phyloP scores from a whole-genome alignment of 352 stramenopile genomes.

The Bremia lactucae region DNA sequence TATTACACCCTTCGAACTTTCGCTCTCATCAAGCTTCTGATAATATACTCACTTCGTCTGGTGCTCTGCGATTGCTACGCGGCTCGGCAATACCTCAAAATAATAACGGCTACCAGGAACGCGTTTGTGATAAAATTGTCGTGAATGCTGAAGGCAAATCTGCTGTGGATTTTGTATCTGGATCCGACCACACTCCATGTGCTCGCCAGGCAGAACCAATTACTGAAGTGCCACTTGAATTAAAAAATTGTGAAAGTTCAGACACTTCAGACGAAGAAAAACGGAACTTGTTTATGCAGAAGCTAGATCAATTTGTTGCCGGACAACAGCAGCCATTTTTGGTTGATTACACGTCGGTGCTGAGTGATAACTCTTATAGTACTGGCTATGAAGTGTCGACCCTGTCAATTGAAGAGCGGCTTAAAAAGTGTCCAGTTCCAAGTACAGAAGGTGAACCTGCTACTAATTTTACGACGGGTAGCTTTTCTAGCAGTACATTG shows the following conservation, averaged over 20 bases:
- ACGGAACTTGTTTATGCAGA: conserved; percentile 50
- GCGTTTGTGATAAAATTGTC: neutral
- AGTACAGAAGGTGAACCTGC: conserved; percentile 34
- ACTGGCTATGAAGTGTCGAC: conserved; percentile 67
- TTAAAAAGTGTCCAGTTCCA: conserved; percentile 32
- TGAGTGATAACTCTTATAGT: conserved; percentile 75
- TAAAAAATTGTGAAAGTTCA: conserved; percentile 13
- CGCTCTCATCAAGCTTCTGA: conserved; percentile 78
- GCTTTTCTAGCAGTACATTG: neutral
- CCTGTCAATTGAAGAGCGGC: conserved; percentile 45
- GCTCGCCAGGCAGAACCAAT: conserved; percentile 2
- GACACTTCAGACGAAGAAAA: conserved; percentile 25
- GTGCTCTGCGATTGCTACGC: conserved; percentile 42
- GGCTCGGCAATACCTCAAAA: conserved; percentile 2
- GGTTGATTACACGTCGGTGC: conserved; percentile 53
- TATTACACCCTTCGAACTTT: conserved; percentile 78
- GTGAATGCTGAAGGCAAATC: conserved; percentile 7
- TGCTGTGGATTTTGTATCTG: conserved; percentile 22
- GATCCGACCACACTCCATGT: conserved; percentile 21
- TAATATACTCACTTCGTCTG: conserved; percentile 73
- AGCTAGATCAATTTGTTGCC: conserved; percentile 44
- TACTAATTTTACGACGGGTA: conserved; percentile 1
- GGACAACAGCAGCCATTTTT: conserved; percentile 75
- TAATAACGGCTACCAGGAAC: too few species aligned
- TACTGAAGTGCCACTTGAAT: conserved; percentile 12